Evolutionary conservation across 768 basidiomycete genomes (phyloP), one percentile per base, ranked within the genome.

Genomic region (Termitomyces sp.): DNA sequence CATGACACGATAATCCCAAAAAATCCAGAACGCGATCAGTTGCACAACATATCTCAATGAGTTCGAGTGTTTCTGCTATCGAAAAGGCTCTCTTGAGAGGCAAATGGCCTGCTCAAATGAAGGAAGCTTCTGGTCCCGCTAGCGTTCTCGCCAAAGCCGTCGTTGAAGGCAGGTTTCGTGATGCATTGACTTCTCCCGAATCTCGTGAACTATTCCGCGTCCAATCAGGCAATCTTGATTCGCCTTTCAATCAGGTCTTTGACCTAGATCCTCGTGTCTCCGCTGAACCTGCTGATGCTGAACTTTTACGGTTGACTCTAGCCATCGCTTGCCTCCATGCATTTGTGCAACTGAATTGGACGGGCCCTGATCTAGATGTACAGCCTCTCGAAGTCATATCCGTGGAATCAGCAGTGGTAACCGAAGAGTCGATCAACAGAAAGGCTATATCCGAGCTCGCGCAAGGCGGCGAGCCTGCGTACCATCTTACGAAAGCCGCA

Each of bases 341-440:
- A 0, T 99, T 95, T 74, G 77, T 94, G 5, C 97, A 99, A 69
- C 79, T 77, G 30, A 99, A 99, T 71, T 99, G 94, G 94, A 98
- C 95, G 0, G 97, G 97, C 5, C 97, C 97, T 2, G 81, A 90
- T 65, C 79, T 97, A 44, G 74, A 84, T 58, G 69, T 94, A 60
- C 70, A 71, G 60, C 74, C 81, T 26, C 62, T 77, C 49, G 76
- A 81, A 54, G 61, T 79, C 40, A 61, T 80, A 38, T 63, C 69
- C 43, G 46, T 63, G 28, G 51, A 71, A 18, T 65, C 74, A 41
- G 62, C 63, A 30, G 61, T 68, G 8, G 24, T 70, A 53, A 74
- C 76, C 38, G 79, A 84, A 38, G 78, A 84, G 22, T 55, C 69
- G 3, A 71, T 98, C 41, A 81, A 93, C 64, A 71, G 74, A 30